Evolutionary conservation across 495 filamentous ascomycete genomes (phyloP), one percentile per base, ranked within the genome.

Genomic region (Astrocystis sublimbata): DNA sequence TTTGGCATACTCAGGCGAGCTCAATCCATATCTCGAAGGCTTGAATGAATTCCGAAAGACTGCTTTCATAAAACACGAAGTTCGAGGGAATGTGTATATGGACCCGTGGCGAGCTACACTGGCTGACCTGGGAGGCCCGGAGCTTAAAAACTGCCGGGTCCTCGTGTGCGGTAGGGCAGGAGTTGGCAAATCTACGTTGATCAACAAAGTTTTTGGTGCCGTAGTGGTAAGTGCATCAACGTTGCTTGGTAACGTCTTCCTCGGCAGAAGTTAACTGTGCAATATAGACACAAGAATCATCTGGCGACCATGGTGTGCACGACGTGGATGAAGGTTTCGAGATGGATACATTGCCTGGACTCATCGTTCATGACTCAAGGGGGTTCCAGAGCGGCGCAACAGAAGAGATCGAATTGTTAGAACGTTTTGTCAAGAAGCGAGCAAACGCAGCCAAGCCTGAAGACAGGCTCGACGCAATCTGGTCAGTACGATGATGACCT

Each of bases 161-260:
- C 63, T 75, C 13, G 70, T 74, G 0, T 74, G 72, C 60, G 73
- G 73, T 17, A 69, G 72, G 30, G 73, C 73, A 8, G 73, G 73
- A 6, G 70, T 73, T 10, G 73, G 73, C 23, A 75, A 75, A 40
- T 75, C 73, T 4, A 75, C 73, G 6, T 55, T 75, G 23, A 69
- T 74, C 54, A 75, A 74, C 43, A 67, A 73, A 54, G 70, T 72
- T 9, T 75, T 75, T 54, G 73, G 73, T 9, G 15, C 60, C 6
- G 12, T 56, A 6, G 60, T 62, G 40, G 60, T 62, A 17, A 45
- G 59, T 53, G 21, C n/a, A 51, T 23, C 23, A 6, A 8, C 19
- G 17, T 33, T 51, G 35, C 28, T 36, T 13, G 24, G 33, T 9
- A 53, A 23, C 12, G 21, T 12, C 2, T 26, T 8, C 17, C 21